Evolutionary conservation across 176 grass and related monocot species (phyloP).

Genomic region (Typha latifolia): DNA sequence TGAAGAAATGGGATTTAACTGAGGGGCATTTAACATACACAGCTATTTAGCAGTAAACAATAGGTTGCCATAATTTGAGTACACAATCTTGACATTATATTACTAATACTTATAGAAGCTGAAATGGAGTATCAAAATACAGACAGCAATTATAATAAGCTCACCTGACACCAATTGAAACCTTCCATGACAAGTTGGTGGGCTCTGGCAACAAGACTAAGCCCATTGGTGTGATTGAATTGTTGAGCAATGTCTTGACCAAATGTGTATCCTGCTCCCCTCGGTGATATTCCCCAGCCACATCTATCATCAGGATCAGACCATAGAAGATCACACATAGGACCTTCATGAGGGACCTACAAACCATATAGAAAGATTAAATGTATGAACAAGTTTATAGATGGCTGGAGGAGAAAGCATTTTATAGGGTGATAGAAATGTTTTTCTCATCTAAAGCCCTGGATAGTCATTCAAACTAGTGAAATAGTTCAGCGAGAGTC

Average conservation of each 20-base stretch:
- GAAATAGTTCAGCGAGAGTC: too few species aligned
- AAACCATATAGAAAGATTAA: background rate
- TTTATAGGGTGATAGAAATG: too few species aligned
- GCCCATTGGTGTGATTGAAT: slow-evolving; percentile 93
- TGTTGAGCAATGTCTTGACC: slow-evolving; percentile 93
- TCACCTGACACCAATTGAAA: slow-evolving; percentile 93
- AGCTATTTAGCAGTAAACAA: too few species aligned
- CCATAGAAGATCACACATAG: slow-evolving; percentile 98
- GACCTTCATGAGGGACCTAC: slow-evolving; percentile 97
- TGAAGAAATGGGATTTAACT: too few species aligned
- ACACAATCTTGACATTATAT: too few species aligned
- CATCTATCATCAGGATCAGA: slow-evolving; percentile 95
- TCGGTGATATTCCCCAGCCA: slow-evolving; percentile 97
- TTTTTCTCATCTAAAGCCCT: too few species aligned
- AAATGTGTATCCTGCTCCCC: slow-evolving; percentile 95
- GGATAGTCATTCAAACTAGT: too few species aligned
- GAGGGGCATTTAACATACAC: too few species aligned
- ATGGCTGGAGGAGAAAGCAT: too few species aligned
- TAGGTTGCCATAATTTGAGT: too few species aligned
- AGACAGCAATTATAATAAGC: background rate
- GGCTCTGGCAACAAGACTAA: slow-evolving; percentile 79
- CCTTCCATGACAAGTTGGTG: slow-evolving; percentile 99
- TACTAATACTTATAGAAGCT: too few species aligned
- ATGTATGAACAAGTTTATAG: background rate
- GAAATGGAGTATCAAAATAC: background rate